Percentiles rank a stretch among this genome's conserved stretches.
Evolutionary conservation across 1,139 yeast genomes (phyloP).

Genomic region (Saccharomyces hybrid): DNA sequence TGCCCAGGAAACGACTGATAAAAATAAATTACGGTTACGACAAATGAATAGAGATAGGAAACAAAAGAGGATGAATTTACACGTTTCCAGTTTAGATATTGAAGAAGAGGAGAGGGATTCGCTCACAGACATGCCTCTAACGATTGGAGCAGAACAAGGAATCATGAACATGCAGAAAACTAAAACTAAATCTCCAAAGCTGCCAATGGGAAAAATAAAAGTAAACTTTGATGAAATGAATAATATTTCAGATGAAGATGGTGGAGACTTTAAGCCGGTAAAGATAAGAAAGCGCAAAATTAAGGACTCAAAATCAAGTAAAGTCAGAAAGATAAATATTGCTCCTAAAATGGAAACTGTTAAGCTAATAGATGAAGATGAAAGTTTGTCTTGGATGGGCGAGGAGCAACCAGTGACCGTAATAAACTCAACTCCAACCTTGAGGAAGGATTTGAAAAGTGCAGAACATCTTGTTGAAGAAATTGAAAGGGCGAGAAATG

Average conservation of each 20-base stretch:
- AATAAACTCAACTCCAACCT: constrained; percentile 32
- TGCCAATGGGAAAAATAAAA: constrained; percentile 12
- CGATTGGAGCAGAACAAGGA: constrained; percentile 12
- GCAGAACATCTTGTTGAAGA: constrained; percentile 46
- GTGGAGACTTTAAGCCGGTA: constrained; percentile 26
- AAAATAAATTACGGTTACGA: constrained; percentile 17
- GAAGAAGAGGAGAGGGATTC: constrained; percentile 33
- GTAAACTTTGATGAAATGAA: constrained; percentile 12
- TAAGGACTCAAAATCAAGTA: constrained; percentile 8
- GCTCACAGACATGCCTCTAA: constrained; percentile 12
- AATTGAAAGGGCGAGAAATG: constrained; percentile 35
- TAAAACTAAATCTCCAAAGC: not conserved
- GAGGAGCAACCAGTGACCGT: constrained; percentile 36
- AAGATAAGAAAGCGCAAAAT: constrained; percentile 27
- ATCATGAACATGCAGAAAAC: not conserved
- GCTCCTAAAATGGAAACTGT: constrained; percentile 27
- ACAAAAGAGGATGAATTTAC: constrained; percentile 13
- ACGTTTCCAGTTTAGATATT: constrained; percentile 39
- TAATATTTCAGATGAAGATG: constrained; percentile 20
- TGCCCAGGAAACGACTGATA: constrained; percentile 14
- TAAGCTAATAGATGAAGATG: constrained; percentile 34
- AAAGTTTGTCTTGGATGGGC: constrained; percentile 36
- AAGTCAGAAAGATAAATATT: constrained; percentile 12
- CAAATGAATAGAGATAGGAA: constrained; percentile 22
- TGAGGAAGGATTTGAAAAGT: constrained; percentile 26